Evolutionary conservation across 495 filamentous ascomycete genomes (phyloP), one percentile per base, ranked within the genome.

Genomic region (Daldinia loculata): DNA sequence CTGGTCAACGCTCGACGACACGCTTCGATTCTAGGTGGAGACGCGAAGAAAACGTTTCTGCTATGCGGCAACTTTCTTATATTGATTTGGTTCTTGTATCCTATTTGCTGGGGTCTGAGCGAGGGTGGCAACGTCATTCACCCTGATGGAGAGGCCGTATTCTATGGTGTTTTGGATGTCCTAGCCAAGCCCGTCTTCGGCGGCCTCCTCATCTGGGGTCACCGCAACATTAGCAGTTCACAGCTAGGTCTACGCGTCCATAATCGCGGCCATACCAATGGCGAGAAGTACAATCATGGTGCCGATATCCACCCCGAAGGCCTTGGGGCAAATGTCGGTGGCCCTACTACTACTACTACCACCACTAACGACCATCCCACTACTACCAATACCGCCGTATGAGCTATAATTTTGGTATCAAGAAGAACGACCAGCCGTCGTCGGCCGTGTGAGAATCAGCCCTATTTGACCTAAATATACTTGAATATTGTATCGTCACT

Each of bases 51-150:
- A 26, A 81, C 81, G 4, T 92, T 89, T 75, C 50, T 86, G 41
- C 72, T 81, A 3, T 81, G 86, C 39, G 84, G 86, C n/a, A 77
- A 76, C 4, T 84, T 83, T 64, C 79, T 85, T 7, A 76, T 87
- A 24, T 80, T 89, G 64, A 81, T 83, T 72, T 93, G 76, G 87
- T 71, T 89, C 30, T 76, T 92, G n/a, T 93, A 92, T 76, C 89
- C 91, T 4, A 84, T 93, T 62, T 84, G 84, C 11, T 93, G 87
- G 84, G 91, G 89, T 61, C 68, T 92, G 9, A 82, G 79, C 41
- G 91, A 93, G 66, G 90, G 90, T 32, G 89, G 89, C 4, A 92
- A 92, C 74, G 77, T 85, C 61, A 89, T 92, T 62, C 74, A 85
- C 2, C 85, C 89, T 0, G 89, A 90, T 63, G 85, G 83, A 3